Evolutionary conservation across 2,329 filamentous ascomycete species (phyloP).

Genomic region (Talaromyces sp.): DNA sequence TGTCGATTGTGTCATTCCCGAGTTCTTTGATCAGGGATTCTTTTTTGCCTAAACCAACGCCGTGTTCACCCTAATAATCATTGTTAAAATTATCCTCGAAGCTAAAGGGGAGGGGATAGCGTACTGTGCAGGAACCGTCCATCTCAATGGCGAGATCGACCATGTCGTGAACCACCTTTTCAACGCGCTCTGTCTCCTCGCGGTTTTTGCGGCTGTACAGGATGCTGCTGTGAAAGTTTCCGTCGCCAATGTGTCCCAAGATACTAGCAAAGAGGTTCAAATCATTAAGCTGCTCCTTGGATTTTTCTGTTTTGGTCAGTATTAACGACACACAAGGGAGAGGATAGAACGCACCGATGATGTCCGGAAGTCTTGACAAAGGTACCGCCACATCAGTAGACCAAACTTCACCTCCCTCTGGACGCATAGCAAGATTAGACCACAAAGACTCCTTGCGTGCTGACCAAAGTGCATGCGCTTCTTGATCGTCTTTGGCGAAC

Average conservation of each 20-base stretch:
- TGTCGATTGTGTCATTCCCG: slow-evolving; percentile 71
- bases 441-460: slow-evolving; percentile 60
- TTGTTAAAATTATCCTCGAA: not conserved
- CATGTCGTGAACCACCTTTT: slow-evolving; percentile 83
- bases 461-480: slow-evolving; percentile 58
- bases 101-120: too few species aligned
- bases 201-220: slow-evolving; percentile 73
- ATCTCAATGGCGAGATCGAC: slow-evolving; percentile 85
- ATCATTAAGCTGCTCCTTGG: slow-evolving; percentile 84
- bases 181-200: slow-evolving; percentile 70
- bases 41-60: slow-evolving; percentile 83
- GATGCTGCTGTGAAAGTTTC: slow-evolving; percentile 92
- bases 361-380: slow-evolving; percentile 59
- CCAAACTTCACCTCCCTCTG: slow-evolving; percentile 58
- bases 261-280: slow-evolving; percentile 84
- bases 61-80: slow-evolving; percentile 64
- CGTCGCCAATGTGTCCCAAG: slow-evolving; percentile 85
- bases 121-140: slow-evolving; percentile 81
- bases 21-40: slow-evolving; percentile 74
- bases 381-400: slow-evolving; percentile 61
- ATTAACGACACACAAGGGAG: slow-evolving; percentile 1
- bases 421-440: slow-evolving; percentile 57
- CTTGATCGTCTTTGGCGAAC: slow-evolving; percentile 53
- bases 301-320: slow-evolving; percentile 59
- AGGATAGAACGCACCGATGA: slow-evolving; percentile 47